Evolutionary conservation across 2,329 filamentous ascomycete species (phyloP).

Genomic region (Stagonosporopsis vannaccii): DNA sequence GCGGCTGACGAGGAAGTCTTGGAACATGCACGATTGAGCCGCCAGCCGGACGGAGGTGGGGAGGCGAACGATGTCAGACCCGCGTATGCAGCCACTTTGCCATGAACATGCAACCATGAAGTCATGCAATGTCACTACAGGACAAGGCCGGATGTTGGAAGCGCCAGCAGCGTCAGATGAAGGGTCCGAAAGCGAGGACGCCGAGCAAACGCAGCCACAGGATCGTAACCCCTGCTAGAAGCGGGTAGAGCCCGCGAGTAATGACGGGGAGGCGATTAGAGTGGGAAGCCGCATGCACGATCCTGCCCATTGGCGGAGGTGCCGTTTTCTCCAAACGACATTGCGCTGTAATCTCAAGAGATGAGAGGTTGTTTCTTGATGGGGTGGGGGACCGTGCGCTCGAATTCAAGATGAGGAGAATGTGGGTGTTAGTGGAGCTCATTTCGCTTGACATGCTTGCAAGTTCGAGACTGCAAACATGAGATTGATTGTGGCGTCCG

Average conservation of each 20-base stretch:
- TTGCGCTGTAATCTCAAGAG: conserved; percentile 45
- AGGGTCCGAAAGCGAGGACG: conserved; percentile 12
- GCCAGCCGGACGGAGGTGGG: conserved; percentile 27
- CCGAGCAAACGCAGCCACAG: conserved; percentile 25
- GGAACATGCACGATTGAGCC: conserved; percentile 17
- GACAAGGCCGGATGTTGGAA: conserved; percentile 24
- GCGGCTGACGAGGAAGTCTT: conserved; percentile 8
- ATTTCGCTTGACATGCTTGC: conserved; percentile 48
- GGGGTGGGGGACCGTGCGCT: conserved; percentile 37
- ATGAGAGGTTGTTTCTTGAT: conserved; percentile 38
- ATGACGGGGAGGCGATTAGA: conserved; percentile 25
- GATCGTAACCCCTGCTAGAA: conserved; percentile 23
- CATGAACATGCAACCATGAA: conserved; percentile 29
- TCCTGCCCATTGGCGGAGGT: conserved; percentile 1
- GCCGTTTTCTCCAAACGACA: conserved; percentile 27
- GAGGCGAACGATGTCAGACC: conserved; percentile 20
- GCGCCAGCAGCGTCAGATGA: conserved; percentile 24
- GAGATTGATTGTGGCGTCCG: conserved; percentile 33
- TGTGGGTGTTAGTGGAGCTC: conserved; percentile 44
- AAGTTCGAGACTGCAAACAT: conserved; percentile 27
- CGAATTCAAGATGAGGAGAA: conserved; percentile 37
- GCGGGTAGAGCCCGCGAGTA: conserved; percentile 22
- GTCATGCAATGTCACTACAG: conserved; percentile 23
- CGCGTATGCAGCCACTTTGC: conserved; percentile 26
- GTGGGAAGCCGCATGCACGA: conserved; percentile 13